Evolutionary conservation across 306 rosid genomes (phyloP).

Genomic region (Rubus idaeus): DNA sequence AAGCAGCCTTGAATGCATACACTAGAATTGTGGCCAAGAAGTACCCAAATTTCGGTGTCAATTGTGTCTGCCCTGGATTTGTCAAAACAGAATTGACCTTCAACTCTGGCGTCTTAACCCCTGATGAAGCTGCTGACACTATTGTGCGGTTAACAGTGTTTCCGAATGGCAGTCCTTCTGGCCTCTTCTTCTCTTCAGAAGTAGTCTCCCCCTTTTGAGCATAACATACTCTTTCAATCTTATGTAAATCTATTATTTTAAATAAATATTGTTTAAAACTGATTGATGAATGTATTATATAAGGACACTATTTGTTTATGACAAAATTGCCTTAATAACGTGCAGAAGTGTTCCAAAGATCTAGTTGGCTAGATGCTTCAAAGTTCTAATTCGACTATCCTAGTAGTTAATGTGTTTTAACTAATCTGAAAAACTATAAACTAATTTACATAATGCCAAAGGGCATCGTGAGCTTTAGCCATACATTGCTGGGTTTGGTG

Average conservation of each 20-base stretch:
- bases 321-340: too few relatives aligned
- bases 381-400: too few relatives aligned
- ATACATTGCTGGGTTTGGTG: too few relatives aligned
- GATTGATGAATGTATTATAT: too few relatives aligned
- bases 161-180: conserved; percentile 34
- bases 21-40: conserved; percentile 42
- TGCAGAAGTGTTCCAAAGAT: too few relatives aligned
- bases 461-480: too few relatives aligned
- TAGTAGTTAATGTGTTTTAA: too few relatives aligned
- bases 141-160: conserved; percentile 39
- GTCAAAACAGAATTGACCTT: conserved; percentile 34
- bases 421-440: too few relatives aligned
- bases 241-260: neutral
- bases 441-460: too few relatives aligned
- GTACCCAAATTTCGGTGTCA: conserved; percentile 33
- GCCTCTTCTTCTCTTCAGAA: conserved; percentile 26
- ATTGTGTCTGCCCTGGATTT: conserved; percentile 42
- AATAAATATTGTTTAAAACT: too few relatives aligned
- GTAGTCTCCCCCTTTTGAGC: conserved; percentile 10
- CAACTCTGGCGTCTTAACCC: conserved; percentile 27
- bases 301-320: neutral
- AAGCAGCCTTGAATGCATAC: conserved; percentile 38
- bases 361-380: too few relatives aligned
- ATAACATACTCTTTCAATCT: neutral
- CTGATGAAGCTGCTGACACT: conserved; percentile 48